phyloP scores from a whole-genome alignment of 495 filamentous ascomycete genomes.

The Penicillium bialowiezense region DNA sequence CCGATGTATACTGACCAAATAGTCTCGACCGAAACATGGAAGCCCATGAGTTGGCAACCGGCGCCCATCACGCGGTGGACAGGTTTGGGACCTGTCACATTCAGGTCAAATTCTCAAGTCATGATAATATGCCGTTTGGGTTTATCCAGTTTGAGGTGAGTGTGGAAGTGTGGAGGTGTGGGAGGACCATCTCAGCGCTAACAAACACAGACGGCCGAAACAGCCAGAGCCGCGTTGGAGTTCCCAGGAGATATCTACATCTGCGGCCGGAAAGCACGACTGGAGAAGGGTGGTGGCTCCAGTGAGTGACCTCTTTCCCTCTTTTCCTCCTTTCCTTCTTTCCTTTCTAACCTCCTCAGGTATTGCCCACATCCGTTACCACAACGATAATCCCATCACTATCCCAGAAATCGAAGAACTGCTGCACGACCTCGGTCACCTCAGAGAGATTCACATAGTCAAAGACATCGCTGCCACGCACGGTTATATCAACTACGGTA shows the following conservation, averaged over 20 bases:
- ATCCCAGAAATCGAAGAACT: background rate
- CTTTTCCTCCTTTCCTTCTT: background rate
- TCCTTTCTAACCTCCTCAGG: background rate
- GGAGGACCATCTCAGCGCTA: no score
- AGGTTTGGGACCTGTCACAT: conserved; percentile 1
- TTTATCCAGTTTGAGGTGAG: conserved; percentile 6
- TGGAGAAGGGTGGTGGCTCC: background rate
- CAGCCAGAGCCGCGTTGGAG: background rate
- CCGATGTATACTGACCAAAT: background rate
- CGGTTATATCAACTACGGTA: background rate
- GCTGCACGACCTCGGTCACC: background rate
- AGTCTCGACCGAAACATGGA: background rate
- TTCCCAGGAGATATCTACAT: no score
- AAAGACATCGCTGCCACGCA: background rate
- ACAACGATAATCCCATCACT: background rate
- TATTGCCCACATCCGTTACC: background rate
- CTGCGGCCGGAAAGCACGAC: background rate
- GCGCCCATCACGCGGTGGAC: no score
- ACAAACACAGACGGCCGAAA: background rate
- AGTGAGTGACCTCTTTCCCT: background rate
- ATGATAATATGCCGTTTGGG: background rate
- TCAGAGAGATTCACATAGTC: background rate
- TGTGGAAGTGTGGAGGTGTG: no score
- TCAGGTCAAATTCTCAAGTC: background rate
- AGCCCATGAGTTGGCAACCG: background rate